Conservation (phyloP, 192 early-diverging fungal genomes). For the Coemansia furcata region DNA sequence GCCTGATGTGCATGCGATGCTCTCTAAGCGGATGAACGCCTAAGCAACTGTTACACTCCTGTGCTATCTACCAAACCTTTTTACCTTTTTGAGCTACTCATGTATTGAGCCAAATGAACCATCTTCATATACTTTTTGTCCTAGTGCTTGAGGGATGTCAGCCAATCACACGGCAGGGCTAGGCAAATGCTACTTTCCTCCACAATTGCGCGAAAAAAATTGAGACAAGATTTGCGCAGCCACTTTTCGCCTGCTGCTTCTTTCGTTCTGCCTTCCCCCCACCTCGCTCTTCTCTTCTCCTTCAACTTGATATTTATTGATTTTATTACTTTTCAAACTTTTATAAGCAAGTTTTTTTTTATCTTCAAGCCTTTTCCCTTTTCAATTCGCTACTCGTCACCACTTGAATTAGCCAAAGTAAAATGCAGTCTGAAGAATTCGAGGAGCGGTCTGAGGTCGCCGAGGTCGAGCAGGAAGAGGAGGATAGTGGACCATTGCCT, state of each 20-base stretch:
- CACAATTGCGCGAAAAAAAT: not conserved
- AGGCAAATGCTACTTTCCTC: not conserved
- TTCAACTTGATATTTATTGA: not conserved
- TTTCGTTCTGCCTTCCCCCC: not conserved
- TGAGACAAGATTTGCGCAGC: slow-evolving; percentile 15
- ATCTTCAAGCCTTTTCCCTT: not conserved
- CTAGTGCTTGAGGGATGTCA: not conserved
- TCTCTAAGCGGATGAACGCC: slow-evolving; percentile 20
- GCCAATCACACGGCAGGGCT: not conserved
- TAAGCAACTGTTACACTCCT: not conserved
- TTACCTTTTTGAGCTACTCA: not conserved
- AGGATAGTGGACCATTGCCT: slow-evolving; percentile 53
- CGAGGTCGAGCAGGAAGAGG: slow-evolving; percentile 54
- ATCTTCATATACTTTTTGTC: not conserved
- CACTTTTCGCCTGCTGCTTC: slow-evolving; percentile 4
- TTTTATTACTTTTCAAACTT: slow-evolving; percentile 7
- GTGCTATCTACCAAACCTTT: not conserved
- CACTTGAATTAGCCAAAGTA: not conserved
- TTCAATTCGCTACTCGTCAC: not conserved
- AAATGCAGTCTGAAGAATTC: slow-evolving; percentile 49
- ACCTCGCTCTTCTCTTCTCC: not conserved
- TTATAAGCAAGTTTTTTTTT: slow-evolving; percentile 5
- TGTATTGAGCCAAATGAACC: slow-evolving; percentile 1
- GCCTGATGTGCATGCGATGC: slow-evolving; percentile 24
- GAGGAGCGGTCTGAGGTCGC: slow-evolving; percentile 53